Evolutionary conservation across 2,329 filamentous ascomycete genomes (phyloP).

Genomic region (Talaromyces funiculosus): DNA sequence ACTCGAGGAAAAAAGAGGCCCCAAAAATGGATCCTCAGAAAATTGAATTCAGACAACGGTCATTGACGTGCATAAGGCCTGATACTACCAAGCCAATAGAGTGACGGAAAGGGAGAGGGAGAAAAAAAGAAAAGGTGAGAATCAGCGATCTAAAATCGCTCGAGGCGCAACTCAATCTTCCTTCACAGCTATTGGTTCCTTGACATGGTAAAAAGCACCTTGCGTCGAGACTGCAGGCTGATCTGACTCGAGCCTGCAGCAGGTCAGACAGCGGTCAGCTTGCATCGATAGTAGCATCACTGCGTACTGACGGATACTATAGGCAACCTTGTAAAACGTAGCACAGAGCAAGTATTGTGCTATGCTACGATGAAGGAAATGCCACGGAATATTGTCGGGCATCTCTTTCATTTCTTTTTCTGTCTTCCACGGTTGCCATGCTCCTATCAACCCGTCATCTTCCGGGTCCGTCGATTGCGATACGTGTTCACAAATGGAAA

Average conservation of each 20-base stretch:
- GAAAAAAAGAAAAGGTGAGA: not conserved
- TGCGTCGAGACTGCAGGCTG: not conserved
- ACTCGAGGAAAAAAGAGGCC: not conserved
- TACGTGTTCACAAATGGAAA: not conserved
- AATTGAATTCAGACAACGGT: not conserved
- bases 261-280: not conserved
- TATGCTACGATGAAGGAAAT: not conserved
- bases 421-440: not conserved
- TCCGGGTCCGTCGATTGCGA: not conserved
- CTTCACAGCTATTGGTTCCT: slow-evolving; percentile 1
- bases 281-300: not conserved
- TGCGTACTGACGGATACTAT: not conserved
- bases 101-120: not conserved
- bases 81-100: not conserved
- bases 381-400: not conserved
- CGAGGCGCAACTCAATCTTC: not conserved
- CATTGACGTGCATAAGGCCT: not conserved
- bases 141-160: not conserved
- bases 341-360: not conserved
- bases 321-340: not conserved
- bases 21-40: not conserved
- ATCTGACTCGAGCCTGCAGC: not conserved
- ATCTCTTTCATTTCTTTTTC: not conserved
- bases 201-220: not conserved
- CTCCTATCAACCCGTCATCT: not conserved